phyloP scores from a whole-genome alignment of 1,139 yeast genomes.

The Arxiozyma bovina region DNA sequence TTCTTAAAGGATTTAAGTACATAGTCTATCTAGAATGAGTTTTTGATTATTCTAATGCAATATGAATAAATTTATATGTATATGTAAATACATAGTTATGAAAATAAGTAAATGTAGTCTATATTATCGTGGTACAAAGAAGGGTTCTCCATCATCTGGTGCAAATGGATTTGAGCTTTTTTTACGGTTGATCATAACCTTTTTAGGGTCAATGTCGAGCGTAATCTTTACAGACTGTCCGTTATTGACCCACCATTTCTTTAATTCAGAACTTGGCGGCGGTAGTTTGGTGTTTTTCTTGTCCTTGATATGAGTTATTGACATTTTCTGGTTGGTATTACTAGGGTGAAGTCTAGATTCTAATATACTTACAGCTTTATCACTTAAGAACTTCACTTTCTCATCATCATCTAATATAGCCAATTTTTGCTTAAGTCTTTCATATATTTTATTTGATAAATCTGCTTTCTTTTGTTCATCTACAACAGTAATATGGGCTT shows the following conservation, averaged over 20 bases:
- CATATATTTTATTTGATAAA: constrained; percentile 54
- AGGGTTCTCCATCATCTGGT: constrained; percentile 33
- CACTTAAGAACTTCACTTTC: constrained; percentile 7
- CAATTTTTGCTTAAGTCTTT: constrained; percentile 27
- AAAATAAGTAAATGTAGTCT: background rate
- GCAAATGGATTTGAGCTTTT: constrained; percentile 65
- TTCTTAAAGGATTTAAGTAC: too few species aligned
- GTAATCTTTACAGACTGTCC: constrained; percentile 65
- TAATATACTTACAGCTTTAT: constrained; percentile 3
- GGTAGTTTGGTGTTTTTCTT: constrained; percentile 41
- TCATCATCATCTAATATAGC: constrained; percentile 27
- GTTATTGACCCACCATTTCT: constrained; percentile 88
- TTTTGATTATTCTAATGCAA: background rate
- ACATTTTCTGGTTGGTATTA: background rate
- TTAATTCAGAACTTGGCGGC: constrained; percentile 75
- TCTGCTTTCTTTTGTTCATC: constrained; percentile 52
- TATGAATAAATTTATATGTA: background rate
- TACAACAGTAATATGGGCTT: constrained; percentile 57
- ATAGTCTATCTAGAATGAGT: background rate
- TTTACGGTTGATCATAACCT: constrained; percentile 52
- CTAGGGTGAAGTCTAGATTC: background rate
- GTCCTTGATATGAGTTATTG: constrained; percentile 19
- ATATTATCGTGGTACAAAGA: constrained; percentile 23
- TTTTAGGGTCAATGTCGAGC: constrained; percentile 31
- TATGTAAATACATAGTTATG: background rate